Evolutionary conservation across 2,329 filamentous ascomycete species (phyloP), one percentile per base, ranked within the genome.

Genomic region (Tolypocladium guangdongense): DNA sequence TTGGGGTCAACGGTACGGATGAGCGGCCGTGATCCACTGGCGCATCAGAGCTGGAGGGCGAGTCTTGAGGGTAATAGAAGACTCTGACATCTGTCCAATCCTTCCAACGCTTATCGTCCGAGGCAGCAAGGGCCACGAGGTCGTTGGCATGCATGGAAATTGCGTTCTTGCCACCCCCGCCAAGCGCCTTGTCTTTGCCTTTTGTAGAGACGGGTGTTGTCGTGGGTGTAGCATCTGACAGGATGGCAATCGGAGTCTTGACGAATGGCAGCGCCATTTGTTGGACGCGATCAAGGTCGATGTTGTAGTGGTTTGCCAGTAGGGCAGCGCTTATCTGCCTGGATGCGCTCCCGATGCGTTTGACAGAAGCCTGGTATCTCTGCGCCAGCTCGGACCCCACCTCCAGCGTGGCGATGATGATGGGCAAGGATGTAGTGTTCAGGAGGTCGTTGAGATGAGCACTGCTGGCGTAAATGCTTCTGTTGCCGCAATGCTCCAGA

Each of bases 401-500:
- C 58, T 88, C 84, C 43, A 99, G 79, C 10, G 90, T 87, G 33
- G 81, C 80, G 64, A 87, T 83, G 52, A 99, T 77, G 49, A 99
- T 78, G 32, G 84, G 81, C 54, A 92, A 77, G 27, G 87, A 91
- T 3, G 89, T 92, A 46, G 88, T 92, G 69, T 96, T 89, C 55
- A 99, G 80, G 41, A 99, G 78, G 65, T 91, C 86, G 66, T 92
- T 93, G 56, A 99, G 75, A 62, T 95, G 88, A 59, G 86, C 79
- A 67, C 92, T 97, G 74, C 93, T 99, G 56, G 87, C 89, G 68
- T 97, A 99, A 62, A 99, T 84, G 72, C 91, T 96, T 61, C 95
- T 81, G 66, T 99, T 99, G 55, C 92, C 93, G 70, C 93, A 99
- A 66, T 96, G 93, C 67, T 97, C 90, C 51, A 97, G 74, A 33